Percentiles rank a stretch among this genome's conserved stretches.
These are phyloP conservation scores for Trypanosoma melophagium DNA, from an alignment of 208 protist genomes.

Conservation along the genomic window DNA sequence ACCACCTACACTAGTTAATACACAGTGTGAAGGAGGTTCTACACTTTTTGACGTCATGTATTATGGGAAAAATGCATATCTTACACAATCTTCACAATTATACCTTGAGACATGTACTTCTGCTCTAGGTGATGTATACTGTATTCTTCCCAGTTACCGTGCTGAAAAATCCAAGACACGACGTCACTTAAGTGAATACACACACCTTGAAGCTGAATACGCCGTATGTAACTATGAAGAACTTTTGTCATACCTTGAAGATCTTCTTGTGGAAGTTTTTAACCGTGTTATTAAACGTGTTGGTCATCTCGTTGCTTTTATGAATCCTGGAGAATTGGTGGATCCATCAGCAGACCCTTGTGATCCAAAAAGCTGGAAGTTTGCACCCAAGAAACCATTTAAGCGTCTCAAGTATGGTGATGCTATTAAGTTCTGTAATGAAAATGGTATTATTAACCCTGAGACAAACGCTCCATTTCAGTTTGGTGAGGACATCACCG, in stretches of 20 bases:
- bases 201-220: conserved; percentile 98
- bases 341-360: conserved; percentile 53
- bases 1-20: conserved; percentile 98
- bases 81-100: conserved; percentile 99
- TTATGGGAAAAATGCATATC: conserved; percentile 96
- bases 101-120: conserved; percentile 97
- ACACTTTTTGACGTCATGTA: conserved; percentile 98
- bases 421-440: conserved; percentile 96
- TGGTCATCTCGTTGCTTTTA: conserved; percentile 78
- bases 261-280: conserved; percentile 91
- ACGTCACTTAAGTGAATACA: conserved; percentile 98
- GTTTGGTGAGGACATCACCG: conserved; percentile 98
- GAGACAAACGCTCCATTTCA: conserved; percentile 90
- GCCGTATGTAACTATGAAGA: conserved; percentile 97
- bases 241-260: conserved; percentile 93
- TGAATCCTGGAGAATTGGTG: conserved; percentile 90
- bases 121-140: conserved; percentile 96
- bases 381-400: conserved; percentile 95
- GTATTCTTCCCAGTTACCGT: conserved; percentile 95
- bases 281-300: conserved; percentile 70
- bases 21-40: conserved; percentile 97
- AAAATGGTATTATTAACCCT: conserved; percentile 93
- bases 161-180: conserved; percentile 98
- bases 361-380: conserved; percentile 85
- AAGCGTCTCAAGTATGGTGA: conserved; percentile 94